These are phyloP conservation scores for Vanrija sp. DNA, from an alignment of 1,284 basidiomycete genomes.

Conservation along the genomic window DNA sequence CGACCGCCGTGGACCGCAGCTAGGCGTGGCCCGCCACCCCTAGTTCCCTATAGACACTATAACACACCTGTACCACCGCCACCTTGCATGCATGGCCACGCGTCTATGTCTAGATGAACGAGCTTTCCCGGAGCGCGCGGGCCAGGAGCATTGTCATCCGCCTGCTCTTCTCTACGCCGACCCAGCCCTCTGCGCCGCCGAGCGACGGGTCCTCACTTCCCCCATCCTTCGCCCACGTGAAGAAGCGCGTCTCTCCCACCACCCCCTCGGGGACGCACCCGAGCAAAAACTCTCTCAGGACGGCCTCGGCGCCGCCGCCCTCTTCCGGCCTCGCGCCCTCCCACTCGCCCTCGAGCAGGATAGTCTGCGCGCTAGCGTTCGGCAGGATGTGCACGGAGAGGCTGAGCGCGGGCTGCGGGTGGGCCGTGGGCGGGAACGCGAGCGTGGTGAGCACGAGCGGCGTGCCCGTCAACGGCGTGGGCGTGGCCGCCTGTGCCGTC, in stretches of 20 bases:
- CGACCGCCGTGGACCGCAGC: constrained; percentile 30
- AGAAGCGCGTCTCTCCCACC: constrained; percentile 19
- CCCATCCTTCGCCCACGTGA: constrained; percentile 13
- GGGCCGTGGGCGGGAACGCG: constrained; percentile 25
- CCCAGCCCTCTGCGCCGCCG: constrained; percentile 11
- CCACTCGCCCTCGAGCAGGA: constrained; percentile 41
- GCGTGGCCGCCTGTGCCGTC: constrained; percentile 28
- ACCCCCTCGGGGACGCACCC: constrained; percentile 33
- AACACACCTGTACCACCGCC: background rate
- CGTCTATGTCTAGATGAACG: constrained; percentile 7
- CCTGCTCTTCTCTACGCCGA: background rate
- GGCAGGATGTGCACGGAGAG: constrained; percentile 34
- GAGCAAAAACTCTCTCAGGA: constrained; percentile 29
- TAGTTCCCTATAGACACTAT: background rate
- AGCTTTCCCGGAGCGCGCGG: constrained; percentile 13
- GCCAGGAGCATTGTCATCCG: constrained; percentile 10
- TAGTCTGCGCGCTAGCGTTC: constrained; percentile 22
- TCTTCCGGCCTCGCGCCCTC: constrained; percentile 5
- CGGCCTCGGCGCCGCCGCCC: constrained; percentile 1
- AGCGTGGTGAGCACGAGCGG: constrained; percentile 27
- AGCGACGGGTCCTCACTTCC: constrained; percentile 25
- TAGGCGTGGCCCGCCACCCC: background rate
- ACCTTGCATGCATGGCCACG: constrained; percentile 1
- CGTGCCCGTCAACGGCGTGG: constrained; percentile 34
- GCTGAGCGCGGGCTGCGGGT: constrained; percentile 22